Base-by-base conservation (phyloP, 345 rosid genomes). In the Eucalyptus lansdowneana region DNA sequence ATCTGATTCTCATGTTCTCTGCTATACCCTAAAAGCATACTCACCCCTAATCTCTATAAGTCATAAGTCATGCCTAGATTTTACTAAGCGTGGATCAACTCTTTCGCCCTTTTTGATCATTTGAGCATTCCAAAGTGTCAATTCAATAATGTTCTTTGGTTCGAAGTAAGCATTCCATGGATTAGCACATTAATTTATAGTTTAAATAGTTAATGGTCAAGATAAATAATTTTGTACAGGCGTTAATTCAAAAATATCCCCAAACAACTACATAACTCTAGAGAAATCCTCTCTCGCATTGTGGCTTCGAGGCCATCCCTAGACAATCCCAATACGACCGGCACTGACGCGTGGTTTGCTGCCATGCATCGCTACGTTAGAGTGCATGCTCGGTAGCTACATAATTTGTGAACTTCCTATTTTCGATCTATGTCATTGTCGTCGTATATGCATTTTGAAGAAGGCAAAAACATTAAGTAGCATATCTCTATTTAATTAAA, bases 291-390 rank as follows among this genome's bases (percentile, higher is more conserved):
- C 44, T 72, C 81, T 17, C 8, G 2, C 6, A 2, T 37, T 10
- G 44, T 53, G 25, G 45, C 25, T 34, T 19, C 3, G 7, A 34
- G 81, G 25, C 81, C 25, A 34, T 72, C 81, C 25, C 24, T 22
- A 19, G 12, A 17, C 44, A 9, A 5, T 9, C 25, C 4, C 8
- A 2, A 69, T 3, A 31, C 4, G 13, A 31, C 1, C 1, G 12
- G 12, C 24, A 9, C 24, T 4, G 4, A 69, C 17, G 80, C 11
- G 4, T 2, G 44, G 4, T 69, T 69, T 34, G 80, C 44, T 9
- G 24, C 12, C 80, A 5, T 31, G 24, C 24, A 9, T 0, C 0
- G 14, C 44, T 19, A n/a, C 13, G 25, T 17, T 2, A 0, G 8
- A 37, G 22, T 1, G 25, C 44, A 3, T 2, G 8, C 44, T 17